Evolutionary conservation across 352 stramenopile species (phyloP).

Genomic region (Globisporangium okanoganense): DNA sequence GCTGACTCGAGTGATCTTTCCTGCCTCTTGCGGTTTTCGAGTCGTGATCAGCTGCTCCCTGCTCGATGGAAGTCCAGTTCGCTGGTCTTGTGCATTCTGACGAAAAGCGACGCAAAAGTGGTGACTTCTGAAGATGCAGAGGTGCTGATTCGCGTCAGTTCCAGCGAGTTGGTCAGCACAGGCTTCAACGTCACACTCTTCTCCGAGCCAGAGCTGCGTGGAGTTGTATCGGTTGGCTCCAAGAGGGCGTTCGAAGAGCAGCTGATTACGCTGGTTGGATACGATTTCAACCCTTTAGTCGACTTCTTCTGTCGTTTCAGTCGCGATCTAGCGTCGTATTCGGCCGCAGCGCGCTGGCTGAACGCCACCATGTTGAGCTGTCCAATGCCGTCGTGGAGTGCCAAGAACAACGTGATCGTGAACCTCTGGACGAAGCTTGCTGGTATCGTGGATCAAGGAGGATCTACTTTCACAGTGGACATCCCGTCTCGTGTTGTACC

Average conservation of each 20-base stretch:
- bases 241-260: not conserved
- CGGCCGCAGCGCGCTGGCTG: slow-evolving; percentile 20
- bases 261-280: slow-evolving; percentile 25
- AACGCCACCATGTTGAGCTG: slow-evolving; percentile 41
- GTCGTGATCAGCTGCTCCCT: slow-evolving; percentile 9
- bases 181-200: slow-evolving; percentile 40
- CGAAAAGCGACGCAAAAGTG: not conserved
- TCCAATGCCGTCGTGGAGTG: slow-evolving; percentile 19
- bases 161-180: slow-evolving; percentile 17
- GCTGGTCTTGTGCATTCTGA: slow-evolving; percentile 21
- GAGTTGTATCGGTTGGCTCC: not conserved
- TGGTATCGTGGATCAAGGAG: slow-evolving; percentile 6
- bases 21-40: slow-evolving; percentile 27
- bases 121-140: slow-evolving; percentile 1
- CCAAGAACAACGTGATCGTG: slow-evolving; percentile 14
- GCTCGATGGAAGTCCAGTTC: slow-evolving; percentile 19
- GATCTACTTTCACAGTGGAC: slow-evolving; percentile 3
- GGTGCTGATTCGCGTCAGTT: slow-evolving; percentile 22
- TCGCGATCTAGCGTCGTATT: slow-evolving; percentile 13
- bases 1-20: slow-evolving; percentile 11
- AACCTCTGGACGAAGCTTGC: slow-evolving; percentile 26
- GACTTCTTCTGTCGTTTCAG: slow-evolving; percentile 40
- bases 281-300: slow-evolving; percentile 34
- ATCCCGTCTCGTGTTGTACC: not conserved
- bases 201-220: slow-evolving; percentile 23